phyloP scores from a whole-genome alignment of 768 basidiomycete genomes.

The Xerocomellus chrysenteron region DNA sequence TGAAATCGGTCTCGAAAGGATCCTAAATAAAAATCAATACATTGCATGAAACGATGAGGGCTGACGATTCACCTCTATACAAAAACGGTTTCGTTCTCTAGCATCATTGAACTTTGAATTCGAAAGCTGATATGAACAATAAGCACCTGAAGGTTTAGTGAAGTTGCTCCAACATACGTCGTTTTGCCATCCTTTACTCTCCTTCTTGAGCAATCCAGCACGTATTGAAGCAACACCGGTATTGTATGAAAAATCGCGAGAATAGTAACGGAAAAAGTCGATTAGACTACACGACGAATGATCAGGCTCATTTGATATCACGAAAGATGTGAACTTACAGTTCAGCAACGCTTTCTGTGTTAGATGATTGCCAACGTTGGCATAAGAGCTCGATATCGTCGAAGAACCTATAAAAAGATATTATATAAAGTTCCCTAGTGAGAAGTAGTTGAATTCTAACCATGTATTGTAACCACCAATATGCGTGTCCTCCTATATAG shows the following conservation, averaged over 20 bases:
- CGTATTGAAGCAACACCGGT: conserved; percentile 90
- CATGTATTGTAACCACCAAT: conserved; percentile 82
- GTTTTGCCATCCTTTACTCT: conserved; percentile 91
- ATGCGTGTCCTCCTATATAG: conserved; percentile 70
- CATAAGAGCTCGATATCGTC: conserved; percentile 93
- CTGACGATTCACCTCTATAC: conserved; percentile 73
- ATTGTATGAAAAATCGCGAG: conserved; percentile 90
- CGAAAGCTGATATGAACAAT: conserved; percentile 40
- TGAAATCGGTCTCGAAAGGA: conserved; percentile 95
- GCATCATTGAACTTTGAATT: conserved; percentile 60
- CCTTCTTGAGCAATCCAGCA: conserved; percentile 85
- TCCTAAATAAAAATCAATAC: conserved; percentile 52
- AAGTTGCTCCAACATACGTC: conserved; percentile 56
- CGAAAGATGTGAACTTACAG: conserved; percentile 51
- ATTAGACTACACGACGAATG: conserved; percentile 62
- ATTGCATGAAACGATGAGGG: neutral
- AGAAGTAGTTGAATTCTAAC: conserved; percentile 36
- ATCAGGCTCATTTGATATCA: conserved; percentile 3
- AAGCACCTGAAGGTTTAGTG: neutral
- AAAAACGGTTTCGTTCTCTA: conserved; percentile 90
- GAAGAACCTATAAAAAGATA: conserved; percentile 68
- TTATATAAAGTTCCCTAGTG: conserved; percentile 10
- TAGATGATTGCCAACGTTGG: conserved; percentile 92
- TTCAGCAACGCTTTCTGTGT: conserved; percentile 90
- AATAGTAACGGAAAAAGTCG: conserved; percentile 97